A percentile compares a stretch with the other conserved stretches of the same genome.
phyloP scores from a whole-genome alignment of 306 rosid genomes.

The Acacia melanoxylon region DNA sequence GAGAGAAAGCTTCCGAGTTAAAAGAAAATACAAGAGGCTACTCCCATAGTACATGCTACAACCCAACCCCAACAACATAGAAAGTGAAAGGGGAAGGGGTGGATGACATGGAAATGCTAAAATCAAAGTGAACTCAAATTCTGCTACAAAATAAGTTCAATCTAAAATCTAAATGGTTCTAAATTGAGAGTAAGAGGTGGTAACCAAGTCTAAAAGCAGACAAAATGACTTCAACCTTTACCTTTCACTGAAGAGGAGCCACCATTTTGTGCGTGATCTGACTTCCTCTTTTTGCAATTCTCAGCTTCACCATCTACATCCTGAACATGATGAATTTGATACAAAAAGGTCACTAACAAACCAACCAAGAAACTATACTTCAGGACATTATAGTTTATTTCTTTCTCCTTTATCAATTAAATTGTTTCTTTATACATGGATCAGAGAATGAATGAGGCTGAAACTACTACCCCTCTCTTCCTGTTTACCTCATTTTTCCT shows the following conservation, averaged over 20 bases:
- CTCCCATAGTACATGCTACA: not conserved
- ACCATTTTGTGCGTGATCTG: constrained; percentile 28
- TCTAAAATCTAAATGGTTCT: constrained; percentile 1
- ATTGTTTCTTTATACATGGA: not conserved
- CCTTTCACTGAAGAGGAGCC: constrained; percentile 48
- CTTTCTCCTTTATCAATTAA: not conserved
- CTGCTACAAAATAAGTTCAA: constrained; percentile 5
- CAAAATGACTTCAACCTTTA: constrained; percentile 33
- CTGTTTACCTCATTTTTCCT: constrained; percentile 51
- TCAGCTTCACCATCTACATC: constrained; percentile 40
- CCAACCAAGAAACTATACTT: constrained; percentile 7
- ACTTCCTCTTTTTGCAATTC: constrained; percentile 53
- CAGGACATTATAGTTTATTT: constrained; percentile 9
- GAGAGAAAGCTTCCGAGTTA: constrained; percentile 14
- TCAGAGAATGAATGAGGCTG: constrained; percentile 10
- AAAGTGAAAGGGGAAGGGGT: not conserved
- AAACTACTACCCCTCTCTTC: constrained; percentile 30
- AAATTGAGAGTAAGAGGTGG: constrained; percentile 7
- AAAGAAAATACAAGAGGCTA: constrained; percentile 6
- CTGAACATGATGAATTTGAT: constrained; percentile 51
- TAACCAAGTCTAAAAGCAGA: constrained; percentile 8
- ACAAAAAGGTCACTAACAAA: constrained; percentile 22
- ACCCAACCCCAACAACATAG: not conserved
- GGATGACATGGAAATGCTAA: constrained; percentile 2
- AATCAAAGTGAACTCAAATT: constrained; percentile 9